Evolutionary conservation across 495 filamentous ascomycete genomes (phyloP).

Genomic region (Lophium mytilinum): DNA sequence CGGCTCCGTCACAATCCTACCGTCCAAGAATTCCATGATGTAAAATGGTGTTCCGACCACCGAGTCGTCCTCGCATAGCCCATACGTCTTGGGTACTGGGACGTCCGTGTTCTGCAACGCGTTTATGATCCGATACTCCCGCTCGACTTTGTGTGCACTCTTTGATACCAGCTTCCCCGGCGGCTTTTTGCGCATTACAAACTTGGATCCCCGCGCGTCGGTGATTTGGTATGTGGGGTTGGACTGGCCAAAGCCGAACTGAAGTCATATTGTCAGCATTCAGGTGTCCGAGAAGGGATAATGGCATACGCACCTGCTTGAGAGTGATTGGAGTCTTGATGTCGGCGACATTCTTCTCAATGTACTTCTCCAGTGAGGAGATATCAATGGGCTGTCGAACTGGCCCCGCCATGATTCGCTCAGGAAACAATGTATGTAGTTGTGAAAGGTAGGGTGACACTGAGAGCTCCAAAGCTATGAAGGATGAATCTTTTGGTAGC

Average conservation of each 20-base stretch:
- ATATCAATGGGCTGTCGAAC: constrained; percentile 81
- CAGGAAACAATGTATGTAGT: constrained; percentile 37
- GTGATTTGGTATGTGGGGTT: constrained; percentile 88
- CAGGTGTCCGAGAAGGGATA: neutral
- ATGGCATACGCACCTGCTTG: constrained; percentile 58
- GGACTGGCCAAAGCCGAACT: constrained; percentile 91
- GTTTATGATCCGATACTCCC: constrained; percentile 77
- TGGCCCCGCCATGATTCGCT: constrained; percentile 55
- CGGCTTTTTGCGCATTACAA: constrained; percentile 86
- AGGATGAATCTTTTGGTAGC: no score
- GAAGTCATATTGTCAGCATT: constrained; percentile 6
- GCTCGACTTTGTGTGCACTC: constrained; percentile 85
- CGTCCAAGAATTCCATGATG: constrained; percentile 85
- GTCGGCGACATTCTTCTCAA: constrained; percentile 59
- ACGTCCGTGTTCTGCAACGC: constrained; percentile 70
- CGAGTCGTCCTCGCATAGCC: constrained; percentile 64
- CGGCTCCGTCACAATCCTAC: constrained; percentile 77
- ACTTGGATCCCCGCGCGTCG: constrained; percentile 50
- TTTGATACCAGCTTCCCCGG: constrained; percentile 79
- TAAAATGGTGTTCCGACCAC: constrained; percentile 85
- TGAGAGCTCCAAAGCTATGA: neutral
- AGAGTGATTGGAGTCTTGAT: constrained; percentile 70
- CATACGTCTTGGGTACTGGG: constrained; percentile 72
- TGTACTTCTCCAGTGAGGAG: constrained; percentile 60
- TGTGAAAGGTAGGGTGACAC: neutral